These are phyloP conservation scores for Fimicolochytrium jonesii DNA, from an alignment of 192 early-diverging fungal species.

Conservation along the genomic window DNA sequence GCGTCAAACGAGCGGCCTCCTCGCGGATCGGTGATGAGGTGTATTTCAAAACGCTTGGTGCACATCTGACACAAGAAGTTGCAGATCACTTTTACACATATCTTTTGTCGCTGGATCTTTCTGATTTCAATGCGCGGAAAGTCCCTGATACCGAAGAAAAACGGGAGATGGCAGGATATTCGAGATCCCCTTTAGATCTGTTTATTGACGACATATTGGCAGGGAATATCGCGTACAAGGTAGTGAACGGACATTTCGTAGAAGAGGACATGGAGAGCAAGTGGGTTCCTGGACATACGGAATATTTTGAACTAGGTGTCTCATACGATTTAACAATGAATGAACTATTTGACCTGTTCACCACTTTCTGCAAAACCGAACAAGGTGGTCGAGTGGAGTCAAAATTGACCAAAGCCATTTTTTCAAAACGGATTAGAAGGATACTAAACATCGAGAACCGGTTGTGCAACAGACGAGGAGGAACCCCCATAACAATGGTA, in stretches of 20 bases:
- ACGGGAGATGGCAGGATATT: not conserved
- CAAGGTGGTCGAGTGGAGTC: not conserved
- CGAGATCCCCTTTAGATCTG: constrained; percentile 2
- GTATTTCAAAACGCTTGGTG: constrained; percentile 1
- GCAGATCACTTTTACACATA: constrained; percentile 23
- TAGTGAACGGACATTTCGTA: not conserved
- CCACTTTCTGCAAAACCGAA: not conserved
- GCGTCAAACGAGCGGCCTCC: constrained; percentile 1
- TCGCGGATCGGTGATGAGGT: not conserved
- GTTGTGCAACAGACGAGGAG: not conserved
- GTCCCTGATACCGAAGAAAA: constrained; percentile 18
- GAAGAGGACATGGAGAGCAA: not conserved
- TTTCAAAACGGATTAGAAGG: not conserved
- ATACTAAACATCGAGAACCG: not conserved
- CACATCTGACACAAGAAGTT: not conserved
- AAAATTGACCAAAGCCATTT: not conserved
- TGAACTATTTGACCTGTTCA: not conserved
- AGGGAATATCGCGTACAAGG: not conserved
- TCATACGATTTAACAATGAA: not conserved
- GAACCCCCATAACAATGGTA: not conserved
- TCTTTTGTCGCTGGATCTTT: constrained; percentile 9
- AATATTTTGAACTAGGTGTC: not conserved
- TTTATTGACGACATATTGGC: constrained; percentile 12
- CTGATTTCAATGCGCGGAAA: constrained; percentile 8
- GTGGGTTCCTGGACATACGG: not conserved